Percentiles rank a stretch among this genome's conserved stretches.
Conservation (phyloP, 345 rosid species). For the Citrus cavaleriei region DNA sequence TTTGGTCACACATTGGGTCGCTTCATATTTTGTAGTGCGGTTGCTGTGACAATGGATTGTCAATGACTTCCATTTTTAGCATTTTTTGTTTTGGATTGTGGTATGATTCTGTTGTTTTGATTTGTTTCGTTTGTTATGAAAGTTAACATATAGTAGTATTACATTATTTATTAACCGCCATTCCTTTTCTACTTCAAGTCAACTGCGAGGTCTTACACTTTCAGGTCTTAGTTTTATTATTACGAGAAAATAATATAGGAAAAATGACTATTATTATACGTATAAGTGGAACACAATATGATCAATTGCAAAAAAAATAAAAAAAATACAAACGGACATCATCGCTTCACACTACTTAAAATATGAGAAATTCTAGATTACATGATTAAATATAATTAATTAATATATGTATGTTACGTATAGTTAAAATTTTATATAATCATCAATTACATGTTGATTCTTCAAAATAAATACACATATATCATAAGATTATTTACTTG, state of each 20-base stretch:
- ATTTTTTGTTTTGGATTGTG: background rate
- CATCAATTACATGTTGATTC: rapidly evolving
- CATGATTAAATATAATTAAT: too few species aligned
- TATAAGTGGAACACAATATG: background rate
- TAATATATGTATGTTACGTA: too few species aligned
- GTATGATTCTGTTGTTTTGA: background rate
- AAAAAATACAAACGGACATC: background rate
- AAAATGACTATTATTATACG: background rate
- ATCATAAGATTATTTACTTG: too few species aligned
- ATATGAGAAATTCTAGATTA: background rate
- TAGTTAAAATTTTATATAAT: too few species aligned
- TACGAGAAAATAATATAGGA: background rate
- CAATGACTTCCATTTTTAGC: background rate
- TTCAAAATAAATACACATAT: too few species aligned
- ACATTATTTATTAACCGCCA: background rate
- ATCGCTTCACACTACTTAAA: background rate
- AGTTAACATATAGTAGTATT: background rate
- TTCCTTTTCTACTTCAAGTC: background rate
- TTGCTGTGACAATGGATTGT: too few species aligned
- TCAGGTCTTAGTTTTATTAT: background rate
- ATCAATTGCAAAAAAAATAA: background rate
- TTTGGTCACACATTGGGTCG: background rate
- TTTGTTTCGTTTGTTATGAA: background rate
- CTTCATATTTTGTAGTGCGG: too few species aligned
- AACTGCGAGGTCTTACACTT: background rate